Evolutionary conservation across 495 filamentous ascomycete genomes (phyloP).

Genomic region (Penicillium odoratum): DNA sequence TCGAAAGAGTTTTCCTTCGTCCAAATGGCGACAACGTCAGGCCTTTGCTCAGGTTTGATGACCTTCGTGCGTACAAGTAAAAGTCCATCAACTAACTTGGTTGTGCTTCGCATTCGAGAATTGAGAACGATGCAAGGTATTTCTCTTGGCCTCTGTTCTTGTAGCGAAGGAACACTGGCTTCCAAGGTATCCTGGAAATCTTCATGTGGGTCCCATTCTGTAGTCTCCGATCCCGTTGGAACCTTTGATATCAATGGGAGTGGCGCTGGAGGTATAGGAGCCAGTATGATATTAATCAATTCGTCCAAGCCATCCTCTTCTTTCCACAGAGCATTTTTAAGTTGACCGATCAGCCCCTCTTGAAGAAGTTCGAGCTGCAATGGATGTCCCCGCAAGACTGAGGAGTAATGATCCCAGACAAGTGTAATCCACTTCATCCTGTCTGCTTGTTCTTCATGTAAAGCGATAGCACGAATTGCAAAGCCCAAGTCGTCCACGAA

Average conservation of each 20-base stretch:
- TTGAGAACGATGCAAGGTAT: conserved; percentile 1
- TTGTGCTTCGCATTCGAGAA: neutral
- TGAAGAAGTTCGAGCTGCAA: neutral
- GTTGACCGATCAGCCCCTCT: neutral
- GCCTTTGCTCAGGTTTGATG: neutral
- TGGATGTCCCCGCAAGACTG: neutral
- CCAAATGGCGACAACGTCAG: neutral
- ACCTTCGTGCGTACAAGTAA: neutral
- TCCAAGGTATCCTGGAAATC: neutral
- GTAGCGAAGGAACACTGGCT: neutral
- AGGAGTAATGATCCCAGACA: conserved; percentile 6
- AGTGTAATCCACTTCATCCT: neutral
- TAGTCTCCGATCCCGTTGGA: neutral
- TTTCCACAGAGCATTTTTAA: too few relatives aligned
- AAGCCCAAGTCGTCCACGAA: neutral
- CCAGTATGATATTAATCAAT: neutral
- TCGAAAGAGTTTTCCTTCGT: neutral
- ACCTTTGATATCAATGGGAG: neutral
- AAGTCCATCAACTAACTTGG: neutral
- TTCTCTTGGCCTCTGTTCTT: neutral
- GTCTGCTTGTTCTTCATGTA: neutral
- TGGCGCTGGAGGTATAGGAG: neutral
- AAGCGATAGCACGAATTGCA: neutral
- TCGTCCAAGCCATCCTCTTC: too few relatives aligned
- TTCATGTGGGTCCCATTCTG: conserved; percentile 1